Conservation (phyloP, 2,329 filamentous ascomycete species). For the Chrysosporium queenslandicum region DNA sequence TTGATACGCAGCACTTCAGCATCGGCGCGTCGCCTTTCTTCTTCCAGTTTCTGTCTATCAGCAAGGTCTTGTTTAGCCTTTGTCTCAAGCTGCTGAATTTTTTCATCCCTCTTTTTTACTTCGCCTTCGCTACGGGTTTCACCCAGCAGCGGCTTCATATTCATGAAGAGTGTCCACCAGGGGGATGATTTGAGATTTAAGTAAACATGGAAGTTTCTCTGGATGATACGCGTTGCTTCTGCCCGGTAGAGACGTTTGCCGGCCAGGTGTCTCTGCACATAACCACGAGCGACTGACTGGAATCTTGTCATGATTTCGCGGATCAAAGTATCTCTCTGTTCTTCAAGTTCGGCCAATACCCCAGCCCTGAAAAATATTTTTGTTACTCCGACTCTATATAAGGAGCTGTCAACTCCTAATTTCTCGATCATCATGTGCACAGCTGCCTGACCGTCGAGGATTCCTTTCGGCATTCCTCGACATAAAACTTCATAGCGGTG, state of each 20-base stretch:
- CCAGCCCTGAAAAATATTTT: constrained; percentile 98
- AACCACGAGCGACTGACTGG: constrained; percentile 84
- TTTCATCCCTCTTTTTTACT: constrained; percentile 88
- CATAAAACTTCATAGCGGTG: constrained; percentile 94
- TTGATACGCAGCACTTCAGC: constrained; percentile 81
- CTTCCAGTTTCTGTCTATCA: constrained; percentile 71
- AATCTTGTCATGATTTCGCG: constrained; percentile 89
- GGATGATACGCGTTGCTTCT: constrained; percentile 89
- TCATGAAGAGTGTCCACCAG: constrained; percentile 93
- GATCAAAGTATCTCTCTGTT: constrained; percentile 85
- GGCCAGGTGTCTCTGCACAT: constrained; percentile 73
- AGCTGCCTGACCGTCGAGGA: constrained; percentile 79
- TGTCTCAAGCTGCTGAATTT: constrained; percentile 76
- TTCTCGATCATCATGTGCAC: constrained; percentile 82
- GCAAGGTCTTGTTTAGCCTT: constrained; percentile 69
- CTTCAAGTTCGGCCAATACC: constrained; percentile 91
- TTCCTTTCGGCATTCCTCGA: constrained; percentile 74
- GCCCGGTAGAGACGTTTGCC: constrained; percentile 91
- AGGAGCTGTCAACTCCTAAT: constrained; percentile 69
- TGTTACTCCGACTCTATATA: constrained; percentile 87
- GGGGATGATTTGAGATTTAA: constrained; percentile 81
- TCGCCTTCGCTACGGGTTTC: constrained; percentile 85
- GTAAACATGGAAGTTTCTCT: constrained; percentile 87
- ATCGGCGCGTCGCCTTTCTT: constrained; percentile 79
- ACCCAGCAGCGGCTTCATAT: constrained; percentile 90